Base-by-base conservation (phyloP, 768 basidiomycete species). In the Lentinula sp. region DNA sequence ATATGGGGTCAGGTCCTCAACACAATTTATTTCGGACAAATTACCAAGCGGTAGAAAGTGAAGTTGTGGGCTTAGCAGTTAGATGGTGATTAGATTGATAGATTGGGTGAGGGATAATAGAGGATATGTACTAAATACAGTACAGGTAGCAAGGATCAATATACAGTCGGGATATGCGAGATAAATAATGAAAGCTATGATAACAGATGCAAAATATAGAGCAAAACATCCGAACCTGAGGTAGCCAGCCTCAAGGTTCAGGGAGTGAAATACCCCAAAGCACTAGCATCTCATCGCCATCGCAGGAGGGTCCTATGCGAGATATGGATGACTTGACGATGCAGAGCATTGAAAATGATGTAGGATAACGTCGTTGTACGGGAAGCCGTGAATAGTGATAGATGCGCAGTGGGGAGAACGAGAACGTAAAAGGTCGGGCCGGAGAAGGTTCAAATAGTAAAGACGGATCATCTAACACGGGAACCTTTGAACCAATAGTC, bases 41-140 rank as follows among this genome's bases (percentile, higher is more conserved):
- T 68, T 96, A 94, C 70, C 81, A 84, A 61, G 90, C 90, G 31
- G 93, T 97, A 1, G 91, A 91, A 73, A 91, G 86, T 73, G 91
- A 94, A 66, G 85, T 92, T 21, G 74, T 88, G 42, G 92, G 91
- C 21, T 71, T 89, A 43, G 84, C 85, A 6, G 89, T 91, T 4
- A 86, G 88, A 64, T 90, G 89, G 88, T 90, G 66, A 56, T 56
- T 68, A 42, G 43, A 46, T 39, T 23, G 21, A 46, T 46, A 1
- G 45, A 32, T 51, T 32, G 0, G 50, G 31, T 32, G 16, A 46
- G 23, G 10, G 18, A 11, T 23, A 45, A 59, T 46, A 50, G 54
- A 31, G 46, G 51, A 64, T 57, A 43, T 39, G 28, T 48, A 61
- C 51, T 52, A 37, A 48, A 51, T 46, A 48, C 48, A 59, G 43